Base-by-base conservation (phyloP, 495 filamentous ascomycete genomes). In the Evernia prunastri region DNA sequence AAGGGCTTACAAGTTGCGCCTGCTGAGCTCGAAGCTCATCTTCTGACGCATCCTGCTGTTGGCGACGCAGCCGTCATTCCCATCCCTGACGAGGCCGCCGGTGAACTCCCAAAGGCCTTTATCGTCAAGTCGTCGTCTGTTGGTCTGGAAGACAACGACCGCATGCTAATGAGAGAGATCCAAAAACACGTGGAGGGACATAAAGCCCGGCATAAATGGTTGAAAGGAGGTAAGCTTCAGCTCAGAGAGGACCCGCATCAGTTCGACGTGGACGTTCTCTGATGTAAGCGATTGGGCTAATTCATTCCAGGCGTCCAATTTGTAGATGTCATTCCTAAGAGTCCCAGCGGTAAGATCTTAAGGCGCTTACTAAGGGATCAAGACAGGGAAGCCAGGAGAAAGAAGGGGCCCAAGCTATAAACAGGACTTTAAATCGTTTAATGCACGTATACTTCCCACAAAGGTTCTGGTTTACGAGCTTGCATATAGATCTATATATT, bases 301-400 rank as follows among this genome's bases (percentile, higher is more conserved):
- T 43, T 13, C 58, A 25, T 54, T 20, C 17, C 20, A 59, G 63
- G 60, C 17, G 64, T 69, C 42, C 31, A 61, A 20, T 69, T 66
- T 23, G 72, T 87, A 29, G 84, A 87, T 61, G 76, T 71, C 42
- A 82, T 97, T 63, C 92, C 93, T 25, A 96, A 96, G 80, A 95
- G 89, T 68, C 88, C 93, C 0, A 91, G 87, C 72, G 92, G 92
- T 17, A 96, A 97, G 86, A 96, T 97, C 67, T 72, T 97, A 70
- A 78, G 92, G 47, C 80, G 90, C 25, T 68, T 95, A 67, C 74
- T 97, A 62, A 83, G 90, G 42, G 93, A 97, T 71, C 82, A 83
- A 72, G 90, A 93, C 73, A 89, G 80, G 75, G 88, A 86, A 72
- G 80, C 77, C 54, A 82, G 86, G 72, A 81, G 85, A 70, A 80